phyloP scores from a whole-genome alignment of 1,139 yeast genomes.

The Hansenula lynferdii region DNA sequence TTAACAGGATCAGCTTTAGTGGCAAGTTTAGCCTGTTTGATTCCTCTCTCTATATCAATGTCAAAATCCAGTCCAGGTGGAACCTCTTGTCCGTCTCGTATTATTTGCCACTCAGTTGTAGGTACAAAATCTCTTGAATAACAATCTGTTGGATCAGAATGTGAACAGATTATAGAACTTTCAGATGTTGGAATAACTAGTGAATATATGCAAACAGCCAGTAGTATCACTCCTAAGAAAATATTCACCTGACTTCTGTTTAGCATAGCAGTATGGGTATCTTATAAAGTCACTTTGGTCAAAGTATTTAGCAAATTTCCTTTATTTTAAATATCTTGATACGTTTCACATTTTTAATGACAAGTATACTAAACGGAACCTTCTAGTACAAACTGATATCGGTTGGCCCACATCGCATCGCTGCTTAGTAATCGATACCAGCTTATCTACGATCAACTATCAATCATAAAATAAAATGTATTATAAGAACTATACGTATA shows the following conservation, averaged over 20 bases:
- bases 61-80: slow-evolving; percentile 79
- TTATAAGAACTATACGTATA: neutral
- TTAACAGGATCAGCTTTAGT: slow-evolving; percentile 15
- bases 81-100: slow-evolving; percentile 62
- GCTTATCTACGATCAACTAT: too few relatives aligned
- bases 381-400: too few relatives aligned
- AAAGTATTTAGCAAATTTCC: too few relatives aligned
- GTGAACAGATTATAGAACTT: slow-evolving; percentile 40
- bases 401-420: too few relatives aligned
- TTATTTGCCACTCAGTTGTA: slow-evolving; percentile 58
- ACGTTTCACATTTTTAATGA: too few relatives aligned
- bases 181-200: neutral
- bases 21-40: slow-evolving; percentile 57
- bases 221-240: neutral
- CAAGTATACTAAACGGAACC: too few relatives aligned
- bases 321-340: too few relatives aligned
- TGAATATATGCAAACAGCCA: neutral
- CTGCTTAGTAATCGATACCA: too few relatives aligned
- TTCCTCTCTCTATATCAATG: slow-evolving; percentile 62
- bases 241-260: neutral
- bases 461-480: too few relatives aligned
- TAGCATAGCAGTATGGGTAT: neutral
- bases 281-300: too few relatives aligned
- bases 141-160: slow-evolving; percentile 45
- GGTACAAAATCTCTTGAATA: slow-evolving; percentile 64